Percentiles rank a stretch among this genome's conserved stretches.
phyloP scores from a whole-genome alignment of 495 filamentous ascomycete genomes.

The Astrocystis sublimbata region DNA sequence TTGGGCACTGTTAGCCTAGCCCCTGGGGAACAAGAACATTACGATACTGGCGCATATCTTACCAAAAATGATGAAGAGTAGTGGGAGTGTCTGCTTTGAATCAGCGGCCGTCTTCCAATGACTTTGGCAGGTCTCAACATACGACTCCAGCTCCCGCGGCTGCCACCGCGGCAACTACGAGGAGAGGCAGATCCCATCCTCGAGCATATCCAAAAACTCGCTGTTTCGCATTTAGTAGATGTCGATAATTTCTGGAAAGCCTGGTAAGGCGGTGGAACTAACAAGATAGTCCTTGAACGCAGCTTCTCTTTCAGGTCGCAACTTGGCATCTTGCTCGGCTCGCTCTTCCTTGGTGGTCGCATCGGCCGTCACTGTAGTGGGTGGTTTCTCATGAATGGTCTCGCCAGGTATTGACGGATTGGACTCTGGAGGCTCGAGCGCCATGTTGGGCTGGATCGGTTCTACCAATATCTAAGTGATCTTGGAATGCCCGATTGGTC shows the following conservation, averaged over 20 bases:
- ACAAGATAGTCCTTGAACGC: slow-evolving; percentile 42
- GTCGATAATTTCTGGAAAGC: slow-evolving; percentile 14
- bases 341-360: slow-evolving; percentile 25
- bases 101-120: not conserved
- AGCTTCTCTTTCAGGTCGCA: slow-evolving; percentile 45
- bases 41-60: not conserved
- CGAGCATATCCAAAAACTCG: slow-evolving; percentile 49
- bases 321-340: slow-evolving; percentile 30
- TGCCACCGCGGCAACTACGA: slow-evolving; percentile 35
- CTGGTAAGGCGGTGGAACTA: slow-evolving; percentile 5
- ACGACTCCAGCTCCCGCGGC: slow-evolving; percentile 32
- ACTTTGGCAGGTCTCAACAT: slow-evolving; percentile 14
- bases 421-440: slow-evolving; percentile 9
- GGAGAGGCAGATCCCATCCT: slow-evolving; percentile 42
- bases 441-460: slow-evolving; percentile 7
- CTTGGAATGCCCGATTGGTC: not conserved
- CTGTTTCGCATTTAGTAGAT: slow-evolving; percentile 15
- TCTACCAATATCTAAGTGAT: not conserved
- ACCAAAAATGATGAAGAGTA: slow-evolving; percentile 35
- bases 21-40: not conserved
- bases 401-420: slow-evolving; percentile 4
- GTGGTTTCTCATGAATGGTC: slow-evolving; percentile 12
- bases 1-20: slow-evolving; percentile 20
- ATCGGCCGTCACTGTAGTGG: slow-evolving; percentile 1
- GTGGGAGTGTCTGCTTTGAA: slow-evolving; percentile 25